A percentile compares a stretch with the other conserved stretches of the same genome.
These are phyloP conservation scores for Colletotrichum noveboracense DNA, from an alignment of 2,329 filamentous ascomycete species.

Conservation along the genomic window DNA sequence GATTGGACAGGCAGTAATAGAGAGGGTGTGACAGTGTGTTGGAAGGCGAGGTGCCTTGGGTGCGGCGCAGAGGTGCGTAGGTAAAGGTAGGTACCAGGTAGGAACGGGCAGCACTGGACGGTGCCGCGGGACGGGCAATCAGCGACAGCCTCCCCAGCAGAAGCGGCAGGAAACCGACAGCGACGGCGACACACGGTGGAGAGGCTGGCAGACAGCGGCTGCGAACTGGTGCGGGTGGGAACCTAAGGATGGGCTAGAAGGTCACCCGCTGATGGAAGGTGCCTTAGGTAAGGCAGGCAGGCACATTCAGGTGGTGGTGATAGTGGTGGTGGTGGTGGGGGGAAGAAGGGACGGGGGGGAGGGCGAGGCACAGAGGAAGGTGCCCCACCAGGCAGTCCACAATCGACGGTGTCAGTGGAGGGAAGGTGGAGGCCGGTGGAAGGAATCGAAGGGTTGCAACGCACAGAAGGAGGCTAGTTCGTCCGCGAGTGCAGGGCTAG, in stretches of 20 bases:
- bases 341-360: neutral
- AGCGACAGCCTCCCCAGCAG: neutral
- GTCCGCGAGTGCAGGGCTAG: constrained; percentile 19
- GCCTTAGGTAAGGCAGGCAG: neutral
- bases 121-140: neutral
- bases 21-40: neutral
- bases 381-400: constrained; percentile 7
- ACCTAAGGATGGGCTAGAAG: neutral
- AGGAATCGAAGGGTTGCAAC: constrained; percentile 23
- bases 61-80: neutral
- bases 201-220: neutral
- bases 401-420: constrained; percentile 17
- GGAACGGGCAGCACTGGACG: neutral
- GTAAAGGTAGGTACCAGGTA: neutral
- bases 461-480: constrained; percentile 21
- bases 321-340: neutral
- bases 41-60: neutral
- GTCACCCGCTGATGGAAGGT: neutral
- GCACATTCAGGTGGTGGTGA: neutral
- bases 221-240: neutral
- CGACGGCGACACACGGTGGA: neutral
- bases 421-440: constrained; percentile 12
- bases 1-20: constrained; percentile 3
- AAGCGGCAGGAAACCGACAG: neutral
- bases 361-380: neutral